Evolutionary conservation across 257 asterid species (phyloP), one percentile per base, ranked within the genome.

Genomic region (Plectranthus barbatus): DNA sequence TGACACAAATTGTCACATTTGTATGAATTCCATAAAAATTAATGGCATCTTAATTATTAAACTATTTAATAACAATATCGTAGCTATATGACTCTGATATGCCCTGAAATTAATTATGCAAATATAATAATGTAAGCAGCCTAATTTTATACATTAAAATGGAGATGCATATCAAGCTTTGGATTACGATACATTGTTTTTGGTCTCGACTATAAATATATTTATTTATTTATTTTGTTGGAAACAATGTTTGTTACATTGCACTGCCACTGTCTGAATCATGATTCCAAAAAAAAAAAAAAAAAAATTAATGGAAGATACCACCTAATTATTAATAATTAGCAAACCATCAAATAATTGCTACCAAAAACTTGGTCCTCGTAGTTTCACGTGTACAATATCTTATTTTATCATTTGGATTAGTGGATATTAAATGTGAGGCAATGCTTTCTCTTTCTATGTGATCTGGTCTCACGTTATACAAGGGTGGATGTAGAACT

Each of bases 101-200:
- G 59, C 39, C 60, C 42, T 9, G 26, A 18, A 55, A 57, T 40
- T 20, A 33, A 37, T 63, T 29, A 18, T n/a, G 13, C 4, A 54
- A 14, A 40, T 26, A 73, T 20, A 48, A 12, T 51, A 7, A 66
- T 48, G 8, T 24, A 62, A 60, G 3, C 15, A 50, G 10, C 36
- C n/a, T 49, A 41, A 65, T 65, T 40, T 47, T 64, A 9, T 40
- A 45, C 68, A 47, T 41, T n/a, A 53, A 73, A 34, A 37, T 64
- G 41, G 63, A 83, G 83, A 72, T 76, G 68, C 81, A 80, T 66
- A 78, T 81, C 85, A 59, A 65, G 48, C 24, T 63, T 55, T 66
- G 71, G 95, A 81, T 80, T 73, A 55, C 50, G 83, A 57, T 86
- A 42, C 89, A 82, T 49, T 77, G 86, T 36, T 78, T 79, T 56